Percentiles rank a stretch among this genome's conserved stretches.
These are phyloP conservation scores for Macaranga tanarius DNA, from an alignment of 441 rosid species.

Conservation along the genomic window DNA sequence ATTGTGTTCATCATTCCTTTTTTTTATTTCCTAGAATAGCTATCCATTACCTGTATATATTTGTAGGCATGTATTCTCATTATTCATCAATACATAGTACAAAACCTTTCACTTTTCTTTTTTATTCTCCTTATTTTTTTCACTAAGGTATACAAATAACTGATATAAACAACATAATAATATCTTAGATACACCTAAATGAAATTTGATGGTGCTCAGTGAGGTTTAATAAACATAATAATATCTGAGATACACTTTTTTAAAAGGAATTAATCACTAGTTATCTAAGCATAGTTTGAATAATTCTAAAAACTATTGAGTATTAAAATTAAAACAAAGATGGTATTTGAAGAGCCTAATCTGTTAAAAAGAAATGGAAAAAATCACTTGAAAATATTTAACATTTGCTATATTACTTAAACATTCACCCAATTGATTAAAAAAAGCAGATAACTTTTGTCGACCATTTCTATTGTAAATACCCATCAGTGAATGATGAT, in stretches of 20 bases:
- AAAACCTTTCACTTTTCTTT: too few species aligned
- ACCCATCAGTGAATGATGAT: constrained; percentile 3
- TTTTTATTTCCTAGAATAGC: too few species aligned
- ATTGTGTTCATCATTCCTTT: too few species aligned
- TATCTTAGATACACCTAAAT: too few species aligned
- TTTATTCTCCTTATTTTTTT: too few species aligned
- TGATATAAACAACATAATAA: too few species aligned
- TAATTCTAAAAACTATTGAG: background rate
- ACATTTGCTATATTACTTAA: background rate
- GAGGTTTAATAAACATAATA: background rate
- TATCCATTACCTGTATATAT: too few species aligned
- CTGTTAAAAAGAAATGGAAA: background rate
- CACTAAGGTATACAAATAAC: too few species aligned
- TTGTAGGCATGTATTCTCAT: too few species aligned
- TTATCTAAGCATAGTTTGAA: background rate
- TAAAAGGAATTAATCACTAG: background rate
- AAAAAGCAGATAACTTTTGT: background rate
- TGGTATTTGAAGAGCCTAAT: too few species aligned
- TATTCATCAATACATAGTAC: too few species aligned
- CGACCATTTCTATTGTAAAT: background rate
- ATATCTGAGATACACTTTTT: background rate
- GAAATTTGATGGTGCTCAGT: background rate
- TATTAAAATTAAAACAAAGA: background rate
- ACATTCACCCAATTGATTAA: background rate
- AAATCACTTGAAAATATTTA: background rate